Base-by-base conservation (phyloP, 106 monocot genomes). In the Dioscorea dumetorum region DNA sequence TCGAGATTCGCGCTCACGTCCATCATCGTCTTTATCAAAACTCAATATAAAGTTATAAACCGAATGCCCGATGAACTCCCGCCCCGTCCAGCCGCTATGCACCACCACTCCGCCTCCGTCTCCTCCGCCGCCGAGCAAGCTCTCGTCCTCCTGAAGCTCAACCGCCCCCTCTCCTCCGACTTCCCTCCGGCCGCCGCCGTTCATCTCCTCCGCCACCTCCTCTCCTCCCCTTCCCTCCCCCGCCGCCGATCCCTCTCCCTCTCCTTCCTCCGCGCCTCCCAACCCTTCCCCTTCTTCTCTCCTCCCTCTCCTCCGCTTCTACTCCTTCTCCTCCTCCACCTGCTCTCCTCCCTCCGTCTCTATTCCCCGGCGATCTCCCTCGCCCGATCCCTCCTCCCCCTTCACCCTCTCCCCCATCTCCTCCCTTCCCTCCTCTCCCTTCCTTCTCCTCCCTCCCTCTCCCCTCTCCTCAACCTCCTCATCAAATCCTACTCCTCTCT, bases 401-500 rank as follows among this genome's bases (percentile, higher is more conserved):
- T 53, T 71, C 62, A 59, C 68, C 57, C 64, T 72, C 73, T 60
- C 67, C 77, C 13, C 20, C 22, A 58, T 41, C 24, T 59, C 81
- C 32, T 76, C 57, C 57, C 17, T 41, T 58, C 48, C 70, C 32
- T 24, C 24, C 56, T 35, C 48, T 34, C 33, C 22, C 58, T 18
- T n/a, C 34, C 61, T 19, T 34, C 63, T 3, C 52, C 74, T 10
- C 52, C 66, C 58, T 12, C 69, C 74, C 28, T 57, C 49, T 33
- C 67, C 12, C 3, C 60, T 71, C 74, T 80, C 33, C 77, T 91
- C 70, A 88, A 92, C 67, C 67, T 83, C 64, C 72, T 94, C 54
- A 33, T 90, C 66, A 87, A 79, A 56, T 80, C 82, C 32, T 90
- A 87, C 65, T 74, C 78, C 31, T 74, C 83, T 33, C 66, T 78